Conservation (phyloP, 106 monocot species). For the Apostasia shenzhenica region DNA sequence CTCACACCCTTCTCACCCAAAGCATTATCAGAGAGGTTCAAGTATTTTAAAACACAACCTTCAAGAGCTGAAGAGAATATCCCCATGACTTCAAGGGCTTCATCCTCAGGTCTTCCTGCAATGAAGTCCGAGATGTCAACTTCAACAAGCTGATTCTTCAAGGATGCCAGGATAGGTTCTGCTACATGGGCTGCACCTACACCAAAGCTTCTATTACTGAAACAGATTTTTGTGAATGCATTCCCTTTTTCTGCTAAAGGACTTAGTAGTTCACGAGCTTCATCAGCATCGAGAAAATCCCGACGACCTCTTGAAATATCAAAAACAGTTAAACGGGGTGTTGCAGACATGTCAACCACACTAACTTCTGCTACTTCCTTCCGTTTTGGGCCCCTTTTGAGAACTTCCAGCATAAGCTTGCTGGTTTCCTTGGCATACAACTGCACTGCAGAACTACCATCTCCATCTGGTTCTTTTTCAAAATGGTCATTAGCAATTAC, state of each 20-base stretch:
- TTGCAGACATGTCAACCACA: background rate
- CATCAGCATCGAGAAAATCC: slow-evolving; percentile 75
- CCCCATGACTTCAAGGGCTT: slow-evolving; percentile 96
- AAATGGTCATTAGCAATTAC: slow-evolving; percentile 54
- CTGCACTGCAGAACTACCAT: slow-evolving; percentile 92
- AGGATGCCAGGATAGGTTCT: slow-evolving; percentile 58
- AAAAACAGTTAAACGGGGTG: slow-evolving; percentile 26
- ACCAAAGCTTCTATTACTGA: slow-evolving; percentile 91
- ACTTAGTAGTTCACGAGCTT: slow-evolving; percentile 55
- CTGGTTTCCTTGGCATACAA: slow-evolving; percentile 95
- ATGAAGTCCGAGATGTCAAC: slow-evolving; percentile 90
- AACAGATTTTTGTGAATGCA: slow-evolving; percentile 56
- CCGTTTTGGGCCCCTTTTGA: slow-evolving; percentile 61
- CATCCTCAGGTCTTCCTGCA: slow-evolving; percentile 77
- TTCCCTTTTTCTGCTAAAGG: slow-evolving; percentile 54
- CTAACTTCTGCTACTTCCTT: slow-evolving; percentile 12
- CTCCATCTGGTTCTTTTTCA: slow-evolving; percentile 77
- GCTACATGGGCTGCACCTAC: slow-evolving; percentile 68
- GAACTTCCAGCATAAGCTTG: slow-evolving; percentile 72
- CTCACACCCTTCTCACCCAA: slow-evolving; percentile 93
- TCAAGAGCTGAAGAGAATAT: slow-evolving; percentile 71
- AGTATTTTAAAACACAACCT: slow-evolving; percentile 34
- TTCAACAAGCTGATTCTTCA: slow-evolving; percentile 53
- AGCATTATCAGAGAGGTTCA: slow-evolving; percentile 90
- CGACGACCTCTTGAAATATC: slow-evolving; percentile 76